Base-by-base conservation (phyloP, 805 yeast species). In the Candida pseudofarinosa region DNA sequence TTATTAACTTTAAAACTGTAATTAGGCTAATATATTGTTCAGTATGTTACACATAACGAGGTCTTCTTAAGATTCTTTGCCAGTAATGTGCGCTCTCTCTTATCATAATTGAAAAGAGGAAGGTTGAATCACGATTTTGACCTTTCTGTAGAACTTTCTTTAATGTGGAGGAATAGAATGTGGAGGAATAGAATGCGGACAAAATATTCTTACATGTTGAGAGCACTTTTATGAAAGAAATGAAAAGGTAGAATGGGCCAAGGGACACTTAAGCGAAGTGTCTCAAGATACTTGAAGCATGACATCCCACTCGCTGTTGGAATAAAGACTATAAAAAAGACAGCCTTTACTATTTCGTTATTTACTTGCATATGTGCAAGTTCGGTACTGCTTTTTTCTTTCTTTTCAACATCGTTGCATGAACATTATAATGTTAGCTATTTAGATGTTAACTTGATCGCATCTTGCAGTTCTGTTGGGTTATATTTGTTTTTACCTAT, bases 401-500 rank as follows among this genome's bases (percentile, higher is more conserved):
- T 91, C 33, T 90, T 83, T 62, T 78, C 96, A 4, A 76, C 84
- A 15, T 77, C 82, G 13, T 78, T 93, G 58, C 81, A 80, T 44
- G 57, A 65, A 10, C 59, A 67, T n/a, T 65, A 85, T 38, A 75
- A 79, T 2, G 81, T 85, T 54, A 62, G 81, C 1, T 88, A 88
- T 50, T 68, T 86, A 41, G 63, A 71, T 39, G 71, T 76, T 59
- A 93, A 91, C 63, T 62, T 80, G 43, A 80, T 91, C 10, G 85
- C 95, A 3, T 82, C 88, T 20, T 69, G 77, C 18, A 81, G 87
- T 32, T 83, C 85, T 20, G 59, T 85, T 45, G 97, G 97, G 2
- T 80, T 87, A 79, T 93, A 91, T 59, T 60, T 88, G 40, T 81
- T 91, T 7, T 78, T 91, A 4, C 97, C 98, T 0, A 55, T 83